Evolutionary conservation across 2,329 filamentous ascomycete species (phyloP).

Genomic region (Pyrenophora seminiperda): DNA sequence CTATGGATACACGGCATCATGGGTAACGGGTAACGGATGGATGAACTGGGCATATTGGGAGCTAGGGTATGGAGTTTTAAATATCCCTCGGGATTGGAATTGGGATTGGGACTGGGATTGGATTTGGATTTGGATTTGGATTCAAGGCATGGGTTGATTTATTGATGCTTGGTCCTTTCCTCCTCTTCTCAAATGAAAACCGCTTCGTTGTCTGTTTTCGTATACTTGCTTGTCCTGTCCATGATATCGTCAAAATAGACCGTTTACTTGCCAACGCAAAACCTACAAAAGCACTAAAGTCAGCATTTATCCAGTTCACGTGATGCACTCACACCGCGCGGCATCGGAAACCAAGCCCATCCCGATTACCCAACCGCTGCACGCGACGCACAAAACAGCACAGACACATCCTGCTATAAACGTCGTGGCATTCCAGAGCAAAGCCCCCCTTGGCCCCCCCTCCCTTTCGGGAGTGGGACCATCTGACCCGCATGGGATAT

Average conservation of each 20-base stretch:
- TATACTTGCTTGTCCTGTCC: too few species aligned
- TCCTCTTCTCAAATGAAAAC: too few species aligned
- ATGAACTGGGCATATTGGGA: neutral
- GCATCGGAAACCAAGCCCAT: neutral
- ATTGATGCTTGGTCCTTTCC: too few species aligned
- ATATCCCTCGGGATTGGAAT: too few species aligned
- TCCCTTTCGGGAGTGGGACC: conserved; percentile 7
- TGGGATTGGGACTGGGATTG: too few species aligned
- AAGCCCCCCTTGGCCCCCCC: conserved; percentile 2
- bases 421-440: conserved; percentile 25
- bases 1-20: neutral
- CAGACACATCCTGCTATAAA: conserved; percentile 21
- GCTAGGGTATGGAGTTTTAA: too few species aligned
- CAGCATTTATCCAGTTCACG: conserved; percentile 5
- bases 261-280: conserved; percentile 33
- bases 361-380: neutral
- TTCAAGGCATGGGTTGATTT: too few species aligned
- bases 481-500: conserved; percentile 8
- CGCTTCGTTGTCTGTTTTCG: too few species aligned
- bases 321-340: conserved; percentile 10
- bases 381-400: conserved; percentile 10
- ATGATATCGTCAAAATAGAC: too few species aligned
- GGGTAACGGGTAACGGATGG: neutral
- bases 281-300: conserved; percentile 18
- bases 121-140: too few species aligned